Conservation (phyloP, 2,329 filamentous ascomycete species). For the Fusarium hostae region DNA sequence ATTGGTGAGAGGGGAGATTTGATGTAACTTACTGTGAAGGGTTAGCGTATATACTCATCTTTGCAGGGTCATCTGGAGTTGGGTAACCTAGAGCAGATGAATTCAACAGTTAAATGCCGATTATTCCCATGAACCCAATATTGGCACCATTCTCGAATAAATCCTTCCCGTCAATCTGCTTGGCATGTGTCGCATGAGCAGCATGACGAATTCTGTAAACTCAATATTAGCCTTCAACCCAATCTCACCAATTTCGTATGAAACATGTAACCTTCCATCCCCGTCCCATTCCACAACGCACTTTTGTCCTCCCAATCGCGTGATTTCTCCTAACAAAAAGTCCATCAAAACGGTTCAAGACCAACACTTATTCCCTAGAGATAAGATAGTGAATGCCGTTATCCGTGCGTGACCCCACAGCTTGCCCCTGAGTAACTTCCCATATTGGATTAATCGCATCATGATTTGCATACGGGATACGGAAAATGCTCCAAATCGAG, state of each 20-base stretch:
- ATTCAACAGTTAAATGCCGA: background rate
- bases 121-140: background rate
- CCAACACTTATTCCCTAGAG: background rate
- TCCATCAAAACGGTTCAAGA: background rate
- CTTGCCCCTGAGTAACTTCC: slow-evolving; percentile 12
- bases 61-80: too few relatives aligned
- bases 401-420: slow-evolving; percentile 11
- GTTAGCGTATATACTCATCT: background rate
- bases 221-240: background rate
- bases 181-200: background rate
- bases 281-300: background rate
- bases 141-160: background rate
- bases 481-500: slow-evolving; percentile 20
- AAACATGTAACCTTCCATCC: background rate
- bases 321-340: background rate
- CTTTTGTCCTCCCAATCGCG: background rate
- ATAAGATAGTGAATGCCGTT: slow-evolving; percentile 10
- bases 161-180: background rate
- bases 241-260: background rate
- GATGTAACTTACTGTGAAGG: background rate
- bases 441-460: background rate
- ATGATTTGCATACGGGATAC: slow-evolving; percentile 15
- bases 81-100: background rate
- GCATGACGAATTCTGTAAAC: background rate
- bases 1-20: background rate